These are phyloP conservation scores for Coemansia sp. DNA, from an alignment of 192 early-diverging fungal species.

Conservation along the genomic window DNA sequence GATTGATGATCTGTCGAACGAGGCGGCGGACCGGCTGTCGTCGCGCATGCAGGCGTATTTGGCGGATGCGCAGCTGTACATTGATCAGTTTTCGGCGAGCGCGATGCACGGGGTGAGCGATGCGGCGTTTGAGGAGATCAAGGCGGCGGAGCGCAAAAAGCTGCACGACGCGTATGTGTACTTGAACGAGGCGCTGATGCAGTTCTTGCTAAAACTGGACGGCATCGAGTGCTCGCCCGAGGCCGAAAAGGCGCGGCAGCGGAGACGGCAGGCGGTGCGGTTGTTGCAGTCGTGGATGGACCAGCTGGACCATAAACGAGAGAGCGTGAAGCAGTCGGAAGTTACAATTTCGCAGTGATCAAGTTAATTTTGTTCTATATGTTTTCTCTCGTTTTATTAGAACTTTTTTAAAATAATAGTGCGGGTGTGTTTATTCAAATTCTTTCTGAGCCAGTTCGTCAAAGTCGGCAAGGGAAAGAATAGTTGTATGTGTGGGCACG, in stretches of 20 bases:
- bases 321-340: constrained; percentile 60
- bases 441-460: constrained; percentile 23
- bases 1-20: constrained; percentile 50
- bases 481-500: neutral
- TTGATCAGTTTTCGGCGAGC: constrained; percentile 44
- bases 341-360: constrained; percentile 36
- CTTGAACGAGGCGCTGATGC: constrained; percentile 74
- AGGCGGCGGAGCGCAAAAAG: constrained; percentile 58
- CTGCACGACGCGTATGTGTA: constrained; percentile 65
- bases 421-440: neutral
- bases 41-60: constrained; percentile 53
- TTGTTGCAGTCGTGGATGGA: constrained; percentile 74
- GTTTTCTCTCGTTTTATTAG: constrained; percentile 1
- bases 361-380: neutral
- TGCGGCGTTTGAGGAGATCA: constrained; percentile 38
- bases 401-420: neutral
- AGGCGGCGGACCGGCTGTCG: constrained; percentile 43
- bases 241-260: constrained; percentile 68
- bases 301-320: constrained; percentile 68
- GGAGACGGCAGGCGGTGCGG: constrained; percentile 71
- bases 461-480: constrained; percentile 27
- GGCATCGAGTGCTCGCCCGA: constrained; percentile 67
- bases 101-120: constrained; percentile 36
- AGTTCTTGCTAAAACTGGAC: constrained; percentile 75
- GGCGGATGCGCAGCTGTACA: constrained; percentile 48